Evolutionary conservation across 305 asterid genomes (phyloP).

Genomic region (Plantago lanceolata): DNA sequence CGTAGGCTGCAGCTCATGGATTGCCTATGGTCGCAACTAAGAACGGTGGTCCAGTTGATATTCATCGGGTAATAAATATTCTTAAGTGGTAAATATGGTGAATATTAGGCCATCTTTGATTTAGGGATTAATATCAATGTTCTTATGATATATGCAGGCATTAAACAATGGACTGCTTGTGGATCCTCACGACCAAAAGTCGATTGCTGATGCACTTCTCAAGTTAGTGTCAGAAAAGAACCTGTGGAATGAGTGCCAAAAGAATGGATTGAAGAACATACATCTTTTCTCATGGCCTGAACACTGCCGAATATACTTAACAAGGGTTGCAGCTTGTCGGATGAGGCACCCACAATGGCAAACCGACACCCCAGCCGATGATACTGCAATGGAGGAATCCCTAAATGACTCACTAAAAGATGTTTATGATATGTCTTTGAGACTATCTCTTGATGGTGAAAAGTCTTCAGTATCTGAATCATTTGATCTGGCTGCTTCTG

Average conservation of each 20-base stretch:
- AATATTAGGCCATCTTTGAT: background rate
- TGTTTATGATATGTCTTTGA: conserved; percentile 62
- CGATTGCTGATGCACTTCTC: conserved; percentile 74
- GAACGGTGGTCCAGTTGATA: conserved; percentile 96
- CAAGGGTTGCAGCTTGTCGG: conserved; percentile 72
- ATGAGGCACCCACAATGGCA: conserved; percentile 93
- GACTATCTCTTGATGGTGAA: conserved; percentile 81
- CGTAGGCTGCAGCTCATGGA: conserved; percentile 94
- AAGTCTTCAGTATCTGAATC: conserved; percentile 55
- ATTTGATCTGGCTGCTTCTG: conserved; percentile 29
- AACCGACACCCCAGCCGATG: conserved; percentile 70
- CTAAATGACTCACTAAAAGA: conserved; percentile 75
- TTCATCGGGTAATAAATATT: conserved; percentile 54
- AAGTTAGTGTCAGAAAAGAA: conserved; percentile 82
- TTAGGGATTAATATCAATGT: background rate
- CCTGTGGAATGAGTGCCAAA: conserved; percentile 78
- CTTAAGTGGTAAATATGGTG: background rate
- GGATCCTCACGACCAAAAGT: conserved; percentile 84
- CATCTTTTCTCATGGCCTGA: conserved; percentile 94
- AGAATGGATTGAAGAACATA: conserved; percentile 79
- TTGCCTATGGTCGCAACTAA: conserved; percentile 90
- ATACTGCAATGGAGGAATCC: conserved; percentile 48
- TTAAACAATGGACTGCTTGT: conserved; percentile 78
- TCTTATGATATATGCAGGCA: conserved; percentile 41
- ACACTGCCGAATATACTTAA: conserved; percentile 78